Evolutionary conservation across 495 filamentous ascomycete species (phyloP), one percentile per base, ranked within the genome.

Genomic region (Penicillium steckii): DNA sequence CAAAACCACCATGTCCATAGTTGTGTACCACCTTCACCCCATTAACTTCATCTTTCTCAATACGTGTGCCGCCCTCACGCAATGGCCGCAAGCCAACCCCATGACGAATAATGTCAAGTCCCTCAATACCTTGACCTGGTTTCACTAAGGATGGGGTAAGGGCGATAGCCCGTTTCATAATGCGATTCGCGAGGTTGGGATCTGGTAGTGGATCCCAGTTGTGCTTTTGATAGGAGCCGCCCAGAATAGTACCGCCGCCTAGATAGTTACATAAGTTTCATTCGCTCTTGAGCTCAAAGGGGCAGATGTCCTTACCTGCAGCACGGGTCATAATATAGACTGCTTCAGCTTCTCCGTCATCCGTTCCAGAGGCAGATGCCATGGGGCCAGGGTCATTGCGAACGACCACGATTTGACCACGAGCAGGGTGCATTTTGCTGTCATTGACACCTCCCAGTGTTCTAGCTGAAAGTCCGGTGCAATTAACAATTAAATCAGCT

Each of bases 1-100:
- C 94, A 76, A 91, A 96, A 0, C 94, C 94, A 0, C 89, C 91
- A 74, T 96, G 93, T 8, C 95, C 95, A 65, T 99, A 99, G 57
- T 96, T 93, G 65, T 99, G 94, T 53, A 99, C 90, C 8, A 96
- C 83, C 72, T 80, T 83, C 0, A 82, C 76, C n/a, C 79, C 86
- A 22, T 78, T 67, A 18, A 91, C 80, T 55, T 75, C 77, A 68
- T 97, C 91, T 66, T 81, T 89, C 71, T 96, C 94, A 40, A 97
- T 77, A 33, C 94, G 80, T 12, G 86, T 85, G 0, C 95, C 93
- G 7, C 80, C 85, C 18, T 83, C 72, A 44, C 94, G 78, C 47
- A 86, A 67, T 21, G 94, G 94, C 55, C 94, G 77, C 64, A 97
- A 66, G 9, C 95, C 94, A 21, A 97, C 94, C 1, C 84, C 88